These are phyloP conservation scores for Piloderma croceum DNA, from an alignment of 768 basidiomycete genomes.

Conservation along the genomic window DNA sequence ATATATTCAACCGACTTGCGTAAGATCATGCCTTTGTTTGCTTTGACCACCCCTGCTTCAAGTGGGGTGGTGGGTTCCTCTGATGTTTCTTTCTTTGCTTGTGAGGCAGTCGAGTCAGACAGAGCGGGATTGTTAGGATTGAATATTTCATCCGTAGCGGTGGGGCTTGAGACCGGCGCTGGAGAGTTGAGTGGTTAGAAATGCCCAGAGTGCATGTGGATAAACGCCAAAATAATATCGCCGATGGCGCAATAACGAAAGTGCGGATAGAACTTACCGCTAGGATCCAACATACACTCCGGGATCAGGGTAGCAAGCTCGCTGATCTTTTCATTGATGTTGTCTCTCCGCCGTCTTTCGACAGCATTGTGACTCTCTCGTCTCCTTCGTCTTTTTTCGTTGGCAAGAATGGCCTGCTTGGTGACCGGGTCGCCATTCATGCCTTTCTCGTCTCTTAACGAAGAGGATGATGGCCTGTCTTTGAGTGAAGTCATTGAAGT, in stretches of 20 bases:
- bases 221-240: no score
- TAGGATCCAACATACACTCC: conserved; percentile 69
- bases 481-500: no score
- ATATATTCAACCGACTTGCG: conserved; percentile 78
- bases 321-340: conserved; percentile 93
- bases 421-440: no score
- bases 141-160: no score
- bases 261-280: conserved; percentile 32
- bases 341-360: conserved; percentile 80
- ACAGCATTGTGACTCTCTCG: conserved; percentile 91
- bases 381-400: conserved; percentile 75
- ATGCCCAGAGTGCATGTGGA: no score
- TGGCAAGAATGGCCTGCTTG: no score
- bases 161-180: no score
- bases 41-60: conserved; percentile 59
- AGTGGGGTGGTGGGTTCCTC: conserved; percentile 3
- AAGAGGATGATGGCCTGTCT: no score
- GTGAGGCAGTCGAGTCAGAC: background rate
- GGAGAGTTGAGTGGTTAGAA: no score
- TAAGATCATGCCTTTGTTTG: conserved; percentile 93
- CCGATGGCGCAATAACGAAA: no score
- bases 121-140: conserved; percentile 3
- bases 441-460: no score
- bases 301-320: conserved; percentile 88
- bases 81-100: background rate